Percentiles rank a stretch among this genome's conserved stretches.
phyloP scores from a whole-genome alignment of 2,329 filamentous ascomycete species.

The Corinectria fuckeliana region DNA sequence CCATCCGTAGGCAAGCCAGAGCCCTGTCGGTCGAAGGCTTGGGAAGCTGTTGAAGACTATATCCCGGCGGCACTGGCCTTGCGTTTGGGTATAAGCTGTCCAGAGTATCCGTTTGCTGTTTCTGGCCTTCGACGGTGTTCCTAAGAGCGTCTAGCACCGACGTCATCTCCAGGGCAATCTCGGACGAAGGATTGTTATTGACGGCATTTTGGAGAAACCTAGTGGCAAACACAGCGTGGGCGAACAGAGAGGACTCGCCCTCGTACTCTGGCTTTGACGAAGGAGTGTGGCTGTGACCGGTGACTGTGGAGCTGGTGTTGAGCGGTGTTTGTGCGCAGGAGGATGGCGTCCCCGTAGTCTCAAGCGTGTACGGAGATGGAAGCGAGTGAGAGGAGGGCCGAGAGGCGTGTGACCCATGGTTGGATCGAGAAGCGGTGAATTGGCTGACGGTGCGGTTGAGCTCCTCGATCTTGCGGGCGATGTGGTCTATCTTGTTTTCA shows the following conservation, averaged over 20 bases:
- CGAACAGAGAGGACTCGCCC: conserved; percentile 27
- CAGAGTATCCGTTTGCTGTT: conserved; percentile 13
- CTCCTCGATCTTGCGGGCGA: conserved; percentile 22
- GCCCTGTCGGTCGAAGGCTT: conserved; percentile 1
- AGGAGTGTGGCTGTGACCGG: background rate
- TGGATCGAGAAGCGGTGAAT: background rate
- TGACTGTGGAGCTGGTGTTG: background rate
- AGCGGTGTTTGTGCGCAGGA: conserved; percentile 10
- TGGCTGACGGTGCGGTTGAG: conserved; percentile 11
- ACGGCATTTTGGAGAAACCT: conserved; percentile 33
- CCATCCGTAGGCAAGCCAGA: conserved; percentile 6
- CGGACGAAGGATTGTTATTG: conserved; percentile 15
- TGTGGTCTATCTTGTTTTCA: conserved; percentile 23
- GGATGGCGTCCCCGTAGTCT: background rate
- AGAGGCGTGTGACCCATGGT: background rate
- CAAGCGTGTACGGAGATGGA: background rate
- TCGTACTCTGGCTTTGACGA: conserved; percentile 23
- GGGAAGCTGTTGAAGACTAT: conserved; percentile 1
- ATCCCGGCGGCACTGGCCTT: background rate
- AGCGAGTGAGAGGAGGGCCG: background rate
- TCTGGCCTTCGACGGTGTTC: conserved; percentile 16
- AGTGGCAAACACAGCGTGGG: conserved; percentile 32
- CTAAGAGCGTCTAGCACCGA: conserved; percentile 22
- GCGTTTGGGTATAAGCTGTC: conserved; percentile 13
- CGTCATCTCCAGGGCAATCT: conserved; percentile 30